Evolutionary conservation across 2,329 filamentous ascomycete genomes (phyloP), one percentile per base, ranked within the genome.

Genomic region (Colletotrichum coccodes): DNA sequence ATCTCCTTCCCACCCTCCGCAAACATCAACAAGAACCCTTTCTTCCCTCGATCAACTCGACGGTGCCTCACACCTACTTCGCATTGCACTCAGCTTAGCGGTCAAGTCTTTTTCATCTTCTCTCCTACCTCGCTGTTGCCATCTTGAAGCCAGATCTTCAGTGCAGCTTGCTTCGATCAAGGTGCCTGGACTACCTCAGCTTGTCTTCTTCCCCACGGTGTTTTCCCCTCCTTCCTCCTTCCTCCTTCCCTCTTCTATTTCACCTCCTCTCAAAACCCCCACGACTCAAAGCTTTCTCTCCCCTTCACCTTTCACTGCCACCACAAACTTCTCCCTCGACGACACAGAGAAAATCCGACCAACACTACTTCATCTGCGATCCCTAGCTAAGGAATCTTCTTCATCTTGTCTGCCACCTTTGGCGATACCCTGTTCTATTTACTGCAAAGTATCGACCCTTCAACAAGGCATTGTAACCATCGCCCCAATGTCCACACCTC

Each of bases 391-490:
- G 49, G 49, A 65, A 69, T 69, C 54, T 66, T 65, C 60, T 42
- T n/a, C 61, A 69, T 65, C 42, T 68, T 56, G 42, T 69, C 66
- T 56, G 53, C 54, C 61, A 66, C 66, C 61, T 68, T 60, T 42
- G 66, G 47, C 54, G 50, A 60, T 60, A 69, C 47, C 66, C 58
- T 60, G 30, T 42, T 30, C 23, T 60, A 68, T 64, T 57, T 69
- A 57, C 54, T 64, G 68, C 40, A 49, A 69, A 57, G 66, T 56
- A 66, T 56, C 47, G 44, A 60, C 28, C 44, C 62, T 44, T 30
- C 54, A 28, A 21, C 21, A 50, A 56, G 53, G 12, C 54, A 60
- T 49, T 49, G 53, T 50, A 32, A 54, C 38, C 40, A 32, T 47
- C 50, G 46, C 47, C 56, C 34, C 34, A 36, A 71, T 71, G 68